These are phyloP conservation scores for Cladosporium sphaerospermum DNA, from an alignment of 2,329 filamentous ascomycete species.

Conservation along the genomic window DNA sequence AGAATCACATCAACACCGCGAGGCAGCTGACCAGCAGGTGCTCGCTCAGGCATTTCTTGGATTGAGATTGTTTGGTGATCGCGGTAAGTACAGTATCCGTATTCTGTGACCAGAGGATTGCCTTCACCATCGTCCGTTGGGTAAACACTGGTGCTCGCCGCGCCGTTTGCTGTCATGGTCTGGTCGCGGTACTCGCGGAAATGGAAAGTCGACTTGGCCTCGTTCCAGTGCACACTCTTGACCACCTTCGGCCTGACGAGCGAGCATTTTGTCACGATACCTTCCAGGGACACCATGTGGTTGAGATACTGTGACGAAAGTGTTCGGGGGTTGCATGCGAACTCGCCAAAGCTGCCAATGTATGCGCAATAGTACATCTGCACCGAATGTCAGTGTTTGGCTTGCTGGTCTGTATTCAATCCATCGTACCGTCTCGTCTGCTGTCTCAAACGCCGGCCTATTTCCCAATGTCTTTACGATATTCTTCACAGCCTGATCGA, in stretches of 20 bases:
- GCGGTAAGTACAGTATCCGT: conserved; percentile 89
- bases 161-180: conserved; percentile 86
- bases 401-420: not conserved
- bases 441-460: conserved; percentile 67
- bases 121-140: conserved; percentile 89
- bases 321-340: conserved; percentile 88
- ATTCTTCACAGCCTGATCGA: conserved; percentile 84
- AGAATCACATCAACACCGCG: conserved; percentile 93
- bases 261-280: conserved; percentile 94
- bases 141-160: conserved; percentile 85
- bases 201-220: conserved; percentile 77
- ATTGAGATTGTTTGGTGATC: conserved; percentile 98
- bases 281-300: conserved; percentile 93
- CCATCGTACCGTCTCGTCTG: conserved; percentile 62
- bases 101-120: conserved; percentile 89
- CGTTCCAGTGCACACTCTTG: conserved; percentile 95
- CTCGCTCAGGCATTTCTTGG: conserved; percentile 97
- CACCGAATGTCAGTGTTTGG: not conserved
- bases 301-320: conserved; percentile 85
- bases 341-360: conserved; percentile 90
- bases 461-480: conserved; percentile 75
- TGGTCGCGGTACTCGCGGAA: conserved; percentile 90
- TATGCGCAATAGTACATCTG: conserved; percentile 88
- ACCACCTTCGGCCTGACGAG: conserved; percentile 95
- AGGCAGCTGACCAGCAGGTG: conserved; percentile 89